A percentile compares a stretch with the other conserved stretches of the same genome.
phyloP scores from a whole-genome alignment of 805 yeast species.

The Jamesozyma lodderae region DNA sequence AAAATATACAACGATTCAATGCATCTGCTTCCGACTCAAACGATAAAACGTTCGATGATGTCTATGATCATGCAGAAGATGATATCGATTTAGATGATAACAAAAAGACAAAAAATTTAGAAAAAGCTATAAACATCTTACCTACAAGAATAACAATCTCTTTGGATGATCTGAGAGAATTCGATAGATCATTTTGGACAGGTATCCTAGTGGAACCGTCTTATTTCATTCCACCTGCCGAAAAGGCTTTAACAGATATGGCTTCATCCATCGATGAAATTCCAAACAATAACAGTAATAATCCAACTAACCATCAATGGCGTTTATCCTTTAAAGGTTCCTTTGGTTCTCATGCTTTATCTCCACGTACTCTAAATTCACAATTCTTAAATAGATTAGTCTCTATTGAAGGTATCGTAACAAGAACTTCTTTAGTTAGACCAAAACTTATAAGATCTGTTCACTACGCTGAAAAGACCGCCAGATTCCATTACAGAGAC shows the following conservation, averaged over 20 bases:
- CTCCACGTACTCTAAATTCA: conserved; percentile 82
- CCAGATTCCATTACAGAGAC: conserved; percentile 80
- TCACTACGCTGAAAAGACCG: conserved; percentile 80
- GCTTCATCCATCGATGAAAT: conserved; percentile 49
- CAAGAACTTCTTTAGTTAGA: conserved; percentile 84
- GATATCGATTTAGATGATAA: conserved; percentile 9
- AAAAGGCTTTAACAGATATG: conserved; percentile 73
- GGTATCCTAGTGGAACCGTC: conserved; percentile 73
- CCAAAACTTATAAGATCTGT: conserved; percentile 89
- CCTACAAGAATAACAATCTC: conserved; percentile 55
- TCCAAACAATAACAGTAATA: conserved; percentile 23
- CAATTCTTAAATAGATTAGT: conserved; percentile 69
- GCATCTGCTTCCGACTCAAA: conserved; percentile 30
- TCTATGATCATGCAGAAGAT: conserved; percentile 6
- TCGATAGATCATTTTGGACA: conserved; percentile 66
- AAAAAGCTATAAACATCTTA: conserved; percentile 7
- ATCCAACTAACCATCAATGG: conserved; percentile 37
- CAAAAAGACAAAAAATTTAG: conserved; percentile 7
- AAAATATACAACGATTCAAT: conserved; percentile 61
- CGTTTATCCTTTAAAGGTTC: conserved; percentile 82
- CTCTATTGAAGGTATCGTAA: conserved; percentile 90
- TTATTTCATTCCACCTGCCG: conserved; percentile 82
- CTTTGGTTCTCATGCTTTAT: conserved; percentile 77
- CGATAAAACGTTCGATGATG: conserved; percentile 1
- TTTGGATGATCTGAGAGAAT: conserved; percentile 80